A percentile compares a stretch with the other conserved stretches of the same genome.
phyloP scores from a whole-genome alignment of 768 basidiomycete genomes.

The Stropharia rugosoannulata region DNA sequence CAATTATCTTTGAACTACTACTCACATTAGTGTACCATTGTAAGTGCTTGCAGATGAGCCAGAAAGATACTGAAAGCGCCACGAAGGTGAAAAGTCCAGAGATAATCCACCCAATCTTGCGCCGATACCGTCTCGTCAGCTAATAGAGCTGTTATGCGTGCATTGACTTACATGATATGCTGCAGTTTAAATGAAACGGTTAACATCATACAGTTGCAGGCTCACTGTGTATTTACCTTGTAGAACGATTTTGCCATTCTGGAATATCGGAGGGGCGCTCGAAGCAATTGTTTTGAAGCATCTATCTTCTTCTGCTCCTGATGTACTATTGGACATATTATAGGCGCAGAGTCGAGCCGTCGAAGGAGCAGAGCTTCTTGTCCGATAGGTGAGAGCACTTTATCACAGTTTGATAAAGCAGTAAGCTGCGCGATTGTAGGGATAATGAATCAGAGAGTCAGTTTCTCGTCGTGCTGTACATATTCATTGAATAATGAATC shows the following conservation, averaged over 20 bases:
- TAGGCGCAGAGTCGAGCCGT: background rate
- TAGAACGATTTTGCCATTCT: constrained; percentile 59
- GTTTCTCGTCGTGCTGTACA: too few relatives aligned
- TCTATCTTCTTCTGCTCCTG: constrained; percentile 2
- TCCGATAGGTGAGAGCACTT: too few relatives aligned
- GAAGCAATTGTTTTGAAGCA: constrained; percentile 43
- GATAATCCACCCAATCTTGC: constrained; percentile 69
- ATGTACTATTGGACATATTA: constrained; percentile 17
- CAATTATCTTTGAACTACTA: constrained; percentile 1
- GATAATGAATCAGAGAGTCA: too few relatives aligned
- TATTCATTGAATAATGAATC: too few relatives aligned
- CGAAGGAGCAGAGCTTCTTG: background rate
- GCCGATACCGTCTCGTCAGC: background rate
- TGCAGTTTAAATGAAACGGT: constrained; percentile 19
- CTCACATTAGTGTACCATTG: constrained; percentile 70
- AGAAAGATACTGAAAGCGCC: constrained; percentile 58
- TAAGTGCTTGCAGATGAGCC: constrained; percentile 75
- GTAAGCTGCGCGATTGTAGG: too few relatives aligned
- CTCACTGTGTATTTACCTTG: constrained; percentile 45
- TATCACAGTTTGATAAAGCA: too few relatives aligned
- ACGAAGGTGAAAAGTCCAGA: constrained; percentile 57
- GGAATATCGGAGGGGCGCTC: constrained; percentile 54
- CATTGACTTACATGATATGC: constrained; percentile 53
- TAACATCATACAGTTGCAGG: background rate
- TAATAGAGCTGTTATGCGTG: background rate